Evolutionary conservation across 352 stramenopile species (phyloP).

Genomic region (Phytopythium vexans): DNA sequence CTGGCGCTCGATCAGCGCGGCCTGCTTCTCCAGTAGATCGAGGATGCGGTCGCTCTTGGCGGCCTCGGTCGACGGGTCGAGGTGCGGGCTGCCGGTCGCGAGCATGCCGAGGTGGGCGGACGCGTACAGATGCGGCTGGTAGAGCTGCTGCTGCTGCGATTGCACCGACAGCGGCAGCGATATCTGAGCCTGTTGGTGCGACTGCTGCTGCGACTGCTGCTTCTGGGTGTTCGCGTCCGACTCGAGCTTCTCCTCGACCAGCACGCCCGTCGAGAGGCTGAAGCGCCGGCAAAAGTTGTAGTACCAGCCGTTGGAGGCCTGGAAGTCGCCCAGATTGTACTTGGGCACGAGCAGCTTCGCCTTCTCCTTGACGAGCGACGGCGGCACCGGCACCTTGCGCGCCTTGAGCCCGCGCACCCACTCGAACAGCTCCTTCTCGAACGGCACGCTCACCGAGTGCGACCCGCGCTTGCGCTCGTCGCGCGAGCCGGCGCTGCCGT

Average conservation of each 20-base stretch:
- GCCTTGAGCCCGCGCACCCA: constrained; percentile 43
- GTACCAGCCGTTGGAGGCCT: constrained; percentile 53
- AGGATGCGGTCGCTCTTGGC: constrained; percentile 33
- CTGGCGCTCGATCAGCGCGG: constrained; percentile 28
- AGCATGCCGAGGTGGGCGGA: neutral
- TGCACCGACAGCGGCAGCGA: constrained; percentile 11
- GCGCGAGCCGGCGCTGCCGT: constrained; percentile 31
- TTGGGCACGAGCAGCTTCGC: constrained; percentile 45
- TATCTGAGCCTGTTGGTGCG: constrained; percentile 15
- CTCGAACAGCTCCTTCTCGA: constrained; percentile 41
- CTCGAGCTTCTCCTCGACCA: constrained; percentile 22
- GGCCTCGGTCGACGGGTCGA: neutral
- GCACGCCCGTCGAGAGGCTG: constrained; percentile 23
- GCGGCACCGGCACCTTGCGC: constrained; percentile 37
- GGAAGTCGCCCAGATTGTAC: constrained; percentile 34
- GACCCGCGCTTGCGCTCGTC: constrained; percentile 36
- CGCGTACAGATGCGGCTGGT: constrained; percentile 3
- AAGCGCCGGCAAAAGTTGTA: constrained; percentile 50
- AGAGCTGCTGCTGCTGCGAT: constrained; percentile 5
- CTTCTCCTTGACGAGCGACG: constrained; percentile 51
- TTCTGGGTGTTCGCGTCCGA: neutral
- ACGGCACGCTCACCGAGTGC: constrained; percentile 29
- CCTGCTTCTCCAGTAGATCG: constrained; percentile 30
- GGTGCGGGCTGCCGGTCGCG: neutral
- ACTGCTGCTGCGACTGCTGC: constrained; percentile 20